A percentile compares a stretch with the other conserved stretches of the same genome.
Evolutionary conservation across 2,329 filamentous ascomycete genomes (phyloP).

Genomic region (Aphanoascus verrucosus): DNA sequence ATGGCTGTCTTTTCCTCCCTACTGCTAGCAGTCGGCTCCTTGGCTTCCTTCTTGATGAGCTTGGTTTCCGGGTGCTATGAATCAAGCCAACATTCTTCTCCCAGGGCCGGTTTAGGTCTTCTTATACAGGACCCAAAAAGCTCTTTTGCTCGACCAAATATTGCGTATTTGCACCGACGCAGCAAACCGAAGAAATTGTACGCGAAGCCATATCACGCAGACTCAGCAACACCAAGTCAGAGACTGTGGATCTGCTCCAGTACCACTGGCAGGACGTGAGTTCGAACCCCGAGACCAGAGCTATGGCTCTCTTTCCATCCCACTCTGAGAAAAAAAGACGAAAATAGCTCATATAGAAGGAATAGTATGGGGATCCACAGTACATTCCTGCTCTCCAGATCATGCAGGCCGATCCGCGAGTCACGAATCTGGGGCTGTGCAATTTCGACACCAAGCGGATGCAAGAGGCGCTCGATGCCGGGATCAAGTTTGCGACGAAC

Average conservation of each 20-base stretch:
- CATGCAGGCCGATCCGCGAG: slow-evolving; percentile 27
- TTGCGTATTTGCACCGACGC: slow-evolving; percentile 30
- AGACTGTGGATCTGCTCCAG: slow-evolving; percentile 33
- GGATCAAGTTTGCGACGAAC: slow-evolving; percentile 28
- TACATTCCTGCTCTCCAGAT: slow-evolving; percentile 29
- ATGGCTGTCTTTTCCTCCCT: slow-evolving; percentile 14
- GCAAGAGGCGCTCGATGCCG: slow-evolving; percentile 24
- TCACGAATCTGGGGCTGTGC: slow-evolving; percentile 31
- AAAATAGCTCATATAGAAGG: background rate
- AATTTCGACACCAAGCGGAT: slow-evolving; percentile 36
- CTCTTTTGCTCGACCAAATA: slow-evolving; percentile 37
- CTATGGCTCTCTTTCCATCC: background rate
- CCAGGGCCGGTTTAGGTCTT: slow-evolving; percentile 29
- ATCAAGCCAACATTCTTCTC: background rate
- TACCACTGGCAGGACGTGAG: slow-evolving; percentile 36
- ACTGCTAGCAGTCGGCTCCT: background rate
- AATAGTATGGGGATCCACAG: slow-evolving; percentile 29
- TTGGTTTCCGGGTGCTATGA: background rate
- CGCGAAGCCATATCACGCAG: slow-evolving; percentile 1
- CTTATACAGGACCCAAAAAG: slow-evolving; percentile 21
- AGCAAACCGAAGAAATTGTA: slow-evolving; percentile 14
- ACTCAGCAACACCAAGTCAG: slow-evolving; percentile 9
- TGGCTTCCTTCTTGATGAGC: background rate
- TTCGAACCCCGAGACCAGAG: too few species aligned
- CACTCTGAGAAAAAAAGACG: too few species aligned